phyloP scores from a whole-genome alignment of 1,284 basidiomycete genomes.

The Schizophyllum amplum region DNA sequence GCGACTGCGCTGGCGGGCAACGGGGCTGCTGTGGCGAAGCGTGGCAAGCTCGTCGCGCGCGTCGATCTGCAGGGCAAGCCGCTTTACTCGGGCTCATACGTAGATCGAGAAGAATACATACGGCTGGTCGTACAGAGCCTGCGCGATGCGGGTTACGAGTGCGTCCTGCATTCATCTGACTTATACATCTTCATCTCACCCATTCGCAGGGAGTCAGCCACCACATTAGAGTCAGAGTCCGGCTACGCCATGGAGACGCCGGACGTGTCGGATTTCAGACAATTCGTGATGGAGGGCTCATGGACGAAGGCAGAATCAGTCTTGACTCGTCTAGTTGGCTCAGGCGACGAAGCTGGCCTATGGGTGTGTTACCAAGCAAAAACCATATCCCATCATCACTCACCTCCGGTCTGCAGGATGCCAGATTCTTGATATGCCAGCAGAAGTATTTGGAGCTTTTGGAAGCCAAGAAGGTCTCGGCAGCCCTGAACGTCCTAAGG shows the following conservation, averaged over 20 bases:
- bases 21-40: constrained; percentile 19
- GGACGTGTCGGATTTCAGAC: constrained; percentile 76
- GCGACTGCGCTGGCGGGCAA: constrained; percentile 26
- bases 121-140: constrained; percentile 87
- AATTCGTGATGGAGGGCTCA: constrained; percentile 73
- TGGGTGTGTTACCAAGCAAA: constrained; percentile 38
- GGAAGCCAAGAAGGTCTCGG: constrained; percentile 74
- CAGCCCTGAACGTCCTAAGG: constrained; percentile 80
- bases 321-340: constrained; percentile 60
- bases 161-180: constrained; percentile 29
- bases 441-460: constrained; percentile 97
- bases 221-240: constrained; percentile 86
- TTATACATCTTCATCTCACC: constrained; percentile 8
- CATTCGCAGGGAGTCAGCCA: constrained; percentile 71
- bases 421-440: constrained; percentile 82
- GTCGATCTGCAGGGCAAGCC: constrained; percentile 63
- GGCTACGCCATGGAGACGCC: constrained; percentile 82
- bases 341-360: constrained; percentile 49
- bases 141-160: constrained; percentile 90
- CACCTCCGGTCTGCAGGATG: constrained; percentile 43
- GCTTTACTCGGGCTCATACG: constrained; percentile 65
- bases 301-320: constrained; percentile 80
- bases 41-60: constrained; percentile 39
- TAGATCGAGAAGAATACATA: constrained; percentile 89
- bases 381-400: constrained; percentile 14